These are phyloP conservation scores for Akanthomyces muscarius DNA, from an alignment of 2,329 filamentous ascomycete species.

Conservation along the genomic window DNA sequence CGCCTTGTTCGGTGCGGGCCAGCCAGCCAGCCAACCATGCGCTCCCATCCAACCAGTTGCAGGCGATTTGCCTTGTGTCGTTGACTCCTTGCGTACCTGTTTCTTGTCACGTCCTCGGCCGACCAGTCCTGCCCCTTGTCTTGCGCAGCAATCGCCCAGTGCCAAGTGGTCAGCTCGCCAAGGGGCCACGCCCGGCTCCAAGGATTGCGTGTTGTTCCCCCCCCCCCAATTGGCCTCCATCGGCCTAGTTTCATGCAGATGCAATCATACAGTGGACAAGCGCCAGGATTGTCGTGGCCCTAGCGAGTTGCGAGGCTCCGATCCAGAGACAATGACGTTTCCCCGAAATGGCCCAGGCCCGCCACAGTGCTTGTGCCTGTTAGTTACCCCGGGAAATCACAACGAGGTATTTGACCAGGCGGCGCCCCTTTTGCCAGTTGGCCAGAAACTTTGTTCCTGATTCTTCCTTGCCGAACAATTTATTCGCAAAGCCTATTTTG, in stretches of 20 bases:
- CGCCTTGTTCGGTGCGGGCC: background rate
- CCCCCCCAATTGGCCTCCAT: background rate
- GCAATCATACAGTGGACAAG: background rate
- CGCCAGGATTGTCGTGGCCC: background rate
- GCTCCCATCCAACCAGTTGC: too few species aligned
- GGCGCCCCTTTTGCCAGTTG: background rate
- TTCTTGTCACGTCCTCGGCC: background rate
- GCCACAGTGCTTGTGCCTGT: background rate
- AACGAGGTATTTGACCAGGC: background rate
- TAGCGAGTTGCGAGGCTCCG: background rate
- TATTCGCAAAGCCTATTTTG: too few species aligned
- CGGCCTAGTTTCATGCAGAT: slow-evolving; percentile 12
- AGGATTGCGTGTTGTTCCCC: slow-evolving; percentile 1
- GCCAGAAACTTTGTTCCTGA: background rate
- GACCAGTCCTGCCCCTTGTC: background rate
- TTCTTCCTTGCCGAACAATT: background rate
- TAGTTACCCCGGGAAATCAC: background rate
- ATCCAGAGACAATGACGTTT: slow-evolving; percentile 3
- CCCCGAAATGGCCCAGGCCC: background rate
- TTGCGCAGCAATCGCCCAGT: background rate
- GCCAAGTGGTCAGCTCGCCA: background rate
- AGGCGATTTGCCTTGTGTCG: background rate
- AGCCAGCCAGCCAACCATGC: background rate
- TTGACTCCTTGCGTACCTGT: background rate
- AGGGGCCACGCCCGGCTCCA: background rate